Conservation (phyloP, 345 rosid genomes). For the Noccaea bulbosa region DNA sequence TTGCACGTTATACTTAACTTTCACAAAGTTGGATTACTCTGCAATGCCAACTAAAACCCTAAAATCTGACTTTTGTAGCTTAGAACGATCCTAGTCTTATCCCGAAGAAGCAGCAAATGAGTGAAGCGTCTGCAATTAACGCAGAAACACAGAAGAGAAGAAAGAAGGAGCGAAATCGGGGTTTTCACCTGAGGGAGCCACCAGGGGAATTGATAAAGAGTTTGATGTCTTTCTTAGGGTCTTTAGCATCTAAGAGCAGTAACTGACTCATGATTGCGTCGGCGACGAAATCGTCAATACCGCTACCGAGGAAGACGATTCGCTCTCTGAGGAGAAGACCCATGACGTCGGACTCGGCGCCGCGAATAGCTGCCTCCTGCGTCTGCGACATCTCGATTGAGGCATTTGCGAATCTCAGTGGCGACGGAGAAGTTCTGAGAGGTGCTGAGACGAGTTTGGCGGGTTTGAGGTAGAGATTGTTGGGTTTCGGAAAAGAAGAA, state of each 20-base stretch:
- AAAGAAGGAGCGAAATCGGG: not conserved
- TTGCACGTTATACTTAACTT: not conserved
- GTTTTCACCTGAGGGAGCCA: conserved; percentile 79
- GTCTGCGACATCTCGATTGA: conserved; percentile 52
- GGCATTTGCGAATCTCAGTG: conserved; percentile 46
- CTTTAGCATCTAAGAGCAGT: conserved; percentile 89
- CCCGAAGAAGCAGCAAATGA: not conserved
- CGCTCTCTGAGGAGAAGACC: conserved; percentile 84
- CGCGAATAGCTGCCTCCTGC: conserved; percentile 67
- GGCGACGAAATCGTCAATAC: conserved; percentile 83
- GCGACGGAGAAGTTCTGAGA: conserved; percentile 40
- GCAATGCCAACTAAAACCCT: conserved; percentile 26
- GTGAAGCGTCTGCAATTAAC: not conserved
- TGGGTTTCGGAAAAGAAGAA: conserved; percentile 32
- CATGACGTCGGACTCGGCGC: conserved; percentile 84
- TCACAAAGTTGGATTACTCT: not conserved
- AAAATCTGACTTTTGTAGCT: not conserved
- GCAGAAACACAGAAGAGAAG: conserved; percentile 19
- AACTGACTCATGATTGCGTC: conserved; percentile 87
- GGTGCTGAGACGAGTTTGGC: conserved; percentile 40
- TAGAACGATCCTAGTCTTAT: not conserved
- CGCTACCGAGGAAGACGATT: conserved; percentile 76
- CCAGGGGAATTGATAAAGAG: conserved; percentile 87
- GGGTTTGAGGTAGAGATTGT: conserved; percentile 41
- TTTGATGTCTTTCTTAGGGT: conserved; percentile 82